Evolutionary conservation across 805 yeast species (phyloP).

Genomic region (Kodamaea sagamina): DNA sequence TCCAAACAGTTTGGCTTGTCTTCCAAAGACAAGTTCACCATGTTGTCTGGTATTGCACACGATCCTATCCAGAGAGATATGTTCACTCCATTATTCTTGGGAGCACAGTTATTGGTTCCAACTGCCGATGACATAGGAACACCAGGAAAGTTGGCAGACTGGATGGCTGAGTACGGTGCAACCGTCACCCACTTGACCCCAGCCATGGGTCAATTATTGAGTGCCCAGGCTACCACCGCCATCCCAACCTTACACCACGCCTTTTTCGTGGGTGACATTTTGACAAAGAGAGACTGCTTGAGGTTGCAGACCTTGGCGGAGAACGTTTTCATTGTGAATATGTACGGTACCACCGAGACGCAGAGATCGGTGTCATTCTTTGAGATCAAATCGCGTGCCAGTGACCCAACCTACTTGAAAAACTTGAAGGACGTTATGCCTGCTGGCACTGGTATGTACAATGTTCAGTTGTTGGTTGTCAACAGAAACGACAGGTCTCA

Average conservation of each 20-base stretch:
- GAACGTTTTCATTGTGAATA: conserved; percentile 87
- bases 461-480: conserved; percentile 91
- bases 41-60: conserved; percentile 98
- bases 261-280: conserved; percentile 95
- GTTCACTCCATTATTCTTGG: conserved; percentile 95
- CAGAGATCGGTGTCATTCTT: conserved; percentile 96
- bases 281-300: conserved; percentile 95
- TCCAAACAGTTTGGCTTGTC: conserved; percentile 76
- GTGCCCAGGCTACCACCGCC: conserved; percentile 91
- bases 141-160: conserved; percentile 94
- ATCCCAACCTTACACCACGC: conserved; percentile 91
- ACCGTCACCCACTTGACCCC: conserved; percentile 98
- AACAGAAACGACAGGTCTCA: conserved; percentile 86
- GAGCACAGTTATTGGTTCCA: conserved; percentile 91
- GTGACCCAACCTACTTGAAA: conserved; percentile 73
- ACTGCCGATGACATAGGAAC: conserved; percentile 98
- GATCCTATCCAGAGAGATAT: conserved; percentile 99
- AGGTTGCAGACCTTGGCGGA: conserved; percentile 89
- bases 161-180: conserved; percentile 92
- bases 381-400: conserved; percentile 73
- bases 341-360: conserved; percentile 99
- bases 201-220: conserved; percentile 96
- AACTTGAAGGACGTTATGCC: conserved; percentile 94
- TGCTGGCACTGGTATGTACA: conserved; percentile 96
- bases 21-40: conserved; percentile 85